Conservation (phyloP, 2,329 filamentous ascomycete species). For the Fusarium sarcochroum region DNA sequence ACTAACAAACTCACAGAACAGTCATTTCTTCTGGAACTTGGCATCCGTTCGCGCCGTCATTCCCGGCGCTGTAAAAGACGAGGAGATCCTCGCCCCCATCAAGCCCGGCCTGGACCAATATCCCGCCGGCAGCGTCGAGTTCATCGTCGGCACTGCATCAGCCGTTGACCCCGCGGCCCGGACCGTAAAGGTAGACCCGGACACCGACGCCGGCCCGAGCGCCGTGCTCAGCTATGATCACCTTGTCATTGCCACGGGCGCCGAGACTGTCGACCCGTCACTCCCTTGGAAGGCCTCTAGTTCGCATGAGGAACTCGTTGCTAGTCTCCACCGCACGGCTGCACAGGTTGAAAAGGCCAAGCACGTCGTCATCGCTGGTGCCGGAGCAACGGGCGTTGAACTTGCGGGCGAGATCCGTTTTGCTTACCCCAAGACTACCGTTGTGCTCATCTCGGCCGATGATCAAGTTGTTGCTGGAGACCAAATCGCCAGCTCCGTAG, state of each 20-base stretch:
- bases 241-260: slow-evolving; percentile 70
- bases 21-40: slow-evolving; percentile 72
- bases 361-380: slow-evolving; percentile 70
- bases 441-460: slow-evolving; percentile 62
- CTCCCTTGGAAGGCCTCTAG: slow-evolving; percentile 68
- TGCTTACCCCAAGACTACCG: slow-evolving; percentile 64
- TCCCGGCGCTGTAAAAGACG: slow-evolving; percentile 63
- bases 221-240: slow-evolving; percentile 63
- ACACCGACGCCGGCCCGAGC: slow-evolving; percentile 23
- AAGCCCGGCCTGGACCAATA: slow-evolving; percentile 65
- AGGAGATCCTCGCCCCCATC: slow-evolving; percentile 66
- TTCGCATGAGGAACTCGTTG: slow-evolving; percentile 61
- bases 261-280: slow-evolving; percentile 57
- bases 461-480: slow-evolving; percentile 62
- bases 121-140: slow-evolving; percentile 63
- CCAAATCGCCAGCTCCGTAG: slow-evolving; percentile 57
- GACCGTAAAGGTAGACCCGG: slow-evolving; percentile 58
- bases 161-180: slow-evolving; percentile 57
- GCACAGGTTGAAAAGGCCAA: slow-evolving; percentile 60
- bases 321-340: slow-evolving; percentile 58
- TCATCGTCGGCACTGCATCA: slow-evolving; percentile 65
- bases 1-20: slow-evolving; percentile 57
- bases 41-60: slow-evolving; percentile 69
- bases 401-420: slow-evolving; percentile 67
- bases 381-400: slow-evolving; percentile 70